Base-by-base conservation (phyloP, 2,329 filamentous ascomycete genomes). In the Apiospora aurea region DNA sequence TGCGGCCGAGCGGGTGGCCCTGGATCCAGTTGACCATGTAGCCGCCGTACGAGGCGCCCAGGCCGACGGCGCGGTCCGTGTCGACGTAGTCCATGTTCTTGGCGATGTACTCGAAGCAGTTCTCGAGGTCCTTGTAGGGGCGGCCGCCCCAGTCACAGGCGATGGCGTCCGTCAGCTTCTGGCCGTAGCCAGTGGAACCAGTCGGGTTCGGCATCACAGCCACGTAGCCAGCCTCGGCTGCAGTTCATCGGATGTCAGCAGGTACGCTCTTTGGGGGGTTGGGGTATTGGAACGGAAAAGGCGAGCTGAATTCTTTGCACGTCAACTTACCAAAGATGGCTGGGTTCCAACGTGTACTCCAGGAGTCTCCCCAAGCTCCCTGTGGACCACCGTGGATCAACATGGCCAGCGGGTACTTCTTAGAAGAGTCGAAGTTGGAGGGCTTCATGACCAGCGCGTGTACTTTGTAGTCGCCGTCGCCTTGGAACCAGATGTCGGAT, bases 11-110 rank as follows among this genome's bases (percentile, higher is more conserved):
- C 0, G 90, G 87, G 74, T 96, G 93, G 10, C 95, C 95, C 82
- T 97, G 94, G 77, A 97, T 94, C 95, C 95, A 97, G 80, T 97
- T 93, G 74, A 93, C 90, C 92, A 94, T 94, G 78, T 90, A 94
- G 5, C 92, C 92, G 44, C 92, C 92, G 76, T 94, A 94, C 13
- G 89, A 91, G 0, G 93, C 94, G 6, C 94, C 94, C 0, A 94
- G 83, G 1, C 92, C 93, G 0, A 96, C 93, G 1, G 93, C 90
- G 14, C 90, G 87, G 4, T 85, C 81, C 0, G 89, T 92, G 78
- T 96, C 93, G 49, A 95, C 89, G 75, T 91, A 94, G 0, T 85
- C 80, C 76, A 95, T 81, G 71, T 93, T 86, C 43, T 89, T 82
- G 75, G 89, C 87, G 66, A 97, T 88, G 80, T 93, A 90, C 75